Base-by-base conservation (phyloP, 2,329 filamentous ascomycete genomes). In the Diaporthe sp. region DNA sequence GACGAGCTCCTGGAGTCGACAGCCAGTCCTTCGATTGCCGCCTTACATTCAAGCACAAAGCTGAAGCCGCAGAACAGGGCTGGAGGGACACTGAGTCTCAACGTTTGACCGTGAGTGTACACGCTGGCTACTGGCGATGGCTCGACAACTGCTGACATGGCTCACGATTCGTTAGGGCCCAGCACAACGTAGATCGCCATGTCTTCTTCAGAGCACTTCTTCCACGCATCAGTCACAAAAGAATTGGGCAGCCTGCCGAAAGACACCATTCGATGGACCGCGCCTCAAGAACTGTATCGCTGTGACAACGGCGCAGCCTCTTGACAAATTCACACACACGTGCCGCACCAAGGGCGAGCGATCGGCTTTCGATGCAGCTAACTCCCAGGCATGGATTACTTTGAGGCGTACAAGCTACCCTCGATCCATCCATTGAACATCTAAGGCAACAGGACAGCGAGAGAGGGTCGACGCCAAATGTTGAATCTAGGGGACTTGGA, bases 21-120 rank as follows among this genome's bases (percentile, higher is more conserved):
- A 53, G 65, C 65, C 65, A 70, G 65, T 70, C 42, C 9, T 28
- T 70, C 25, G n/a, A 55, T 22, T 39, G 8, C 34, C 65, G 49
- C 65, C 65, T 39, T 42, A n/a, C n/a, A 55, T 17, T 68, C 34
- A 15, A n/a, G n/a, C 10, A 42, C 34, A 49, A 34, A 28, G 12
- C 49, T 42, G 65, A 28, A 37, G n/a, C 25, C 34, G 15, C 49
- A 42, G 34, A 31, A 55, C 34, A 39, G 49, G 65, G 65, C 65
- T 55, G 65, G 22, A 9, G 22, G n/a, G 19, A 22, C 13, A 55
- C 49, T n/a, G 34, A 42, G 1, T 70, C 31, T 39, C 46, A 51
- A 37, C 46, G 13, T 25, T 13, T 19, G 31, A 49, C 62, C 10
- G 46, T 55, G 5, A 55, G 65, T 55, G n/a, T 55, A 42, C 46